Evolutionary conservation across 257 asterid species (phyloP).

Genomic region (Capsicum chinense): DNA sequence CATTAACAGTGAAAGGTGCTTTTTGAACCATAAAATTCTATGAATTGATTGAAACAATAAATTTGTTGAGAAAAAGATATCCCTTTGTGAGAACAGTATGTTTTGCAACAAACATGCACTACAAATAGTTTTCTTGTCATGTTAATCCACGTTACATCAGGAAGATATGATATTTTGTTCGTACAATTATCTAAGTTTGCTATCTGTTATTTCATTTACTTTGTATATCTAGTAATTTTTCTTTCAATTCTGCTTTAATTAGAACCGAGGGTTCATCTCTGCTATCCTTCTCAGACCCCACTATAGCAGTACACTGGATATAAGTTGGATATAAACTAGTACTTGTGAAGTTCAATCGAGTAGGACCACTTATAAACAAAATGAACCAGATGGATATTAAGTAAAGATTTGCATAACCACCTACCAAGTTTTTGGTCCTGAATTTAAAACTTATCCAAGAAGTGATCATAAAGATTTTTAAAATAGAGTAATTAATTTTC

Average conservation of each 20-base stretch:
- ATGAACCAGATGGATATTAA: neutral
- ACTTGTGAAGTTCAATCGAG: neutral
- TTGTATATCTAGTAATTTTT: no score
- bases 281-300: no score
- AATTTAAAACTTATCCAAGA: neutral
- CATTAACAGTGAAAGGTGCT: neutral
- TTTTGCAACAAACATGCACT: neutral
- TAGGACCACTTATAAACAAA: neutral
- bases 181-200: neutral
- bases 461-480: neutral
- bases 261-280: no score
- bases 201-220: no score
- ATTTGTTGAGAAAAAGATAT: no score
- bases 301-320: no score
- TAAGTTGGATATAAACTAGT: neutral
- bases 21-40: slow-evolving; percentile 10
- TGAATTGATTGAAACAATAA: neutral
- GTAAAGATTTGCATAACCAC: neutral
- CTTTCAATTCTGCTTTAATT: no score
- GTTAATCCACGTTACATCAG: neutral
- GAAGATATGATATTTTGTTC: neutral
- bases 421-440: neutral
- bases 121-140: neutral
- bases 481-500: neutral
- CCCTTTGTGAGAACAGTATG: neutral